Evolutionary conservation across 2,329 filamentous ascomycete genomes (phyloP).

Genomic region (Alternaria gaisen): DNA sequence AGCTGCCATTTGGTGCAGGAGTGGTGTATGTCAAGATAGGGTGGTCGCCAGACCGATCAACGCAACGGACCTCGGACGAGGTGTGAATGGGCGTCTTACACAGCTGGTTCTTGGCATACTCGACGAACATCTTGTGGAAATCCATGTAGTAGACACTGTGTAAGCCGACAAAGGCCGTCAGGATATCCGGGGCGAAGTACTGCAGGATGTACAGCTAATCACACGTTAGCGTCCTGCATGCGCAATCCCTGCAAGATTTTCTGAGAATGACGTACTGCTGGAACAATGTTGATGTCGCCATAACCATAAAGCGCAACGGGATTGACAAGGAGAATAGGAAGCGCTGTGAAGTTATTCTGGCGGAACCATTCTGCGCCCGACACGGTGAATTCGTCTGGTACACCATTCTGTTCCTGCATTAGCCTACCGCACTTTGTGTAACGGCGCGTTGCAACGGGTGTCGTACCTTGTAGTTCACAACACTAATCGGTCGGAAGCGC

Average conservation of each 20-base stretch:
- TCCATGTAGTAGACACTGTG: conserved; percentile 51
- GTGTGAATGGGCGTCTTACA: conserved; percentile 46
- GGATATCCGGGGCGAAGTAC: conserved; percentile 51
- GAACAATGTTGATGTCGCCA: conserved; percentile 49
- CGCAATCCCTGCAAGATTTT: conserved; percentile 31
- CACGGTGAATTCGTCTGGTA: conserved; percentile 47
- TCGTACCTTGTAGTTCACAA: conserved; percentile 47
- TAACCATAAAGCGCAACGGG: conserved; percentile 51
- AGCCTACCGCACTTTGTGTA: conserved; percentile 21
- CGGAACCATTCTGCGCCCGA: conserved; percentile 48
- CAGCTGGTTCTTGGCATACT: conserved; percentile 42
- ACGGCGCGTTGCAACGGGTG: conserved; percentile 13
- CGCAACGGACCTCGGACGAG: conserved; percentile 46
- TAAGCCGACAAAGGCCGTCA: conserved; percentile 48
- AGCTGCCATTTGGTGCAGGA: conserved; percentile 35
- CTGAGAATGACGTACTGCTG: conserved; percentile 44
- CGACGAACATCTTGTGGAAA: conserved; percentile 48
- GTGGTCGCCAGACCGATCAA: conserved; percentile 46
- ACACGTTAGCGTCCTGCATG: conserved; percentile 38
- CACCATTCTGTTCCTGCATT: conserved; percentile 44
- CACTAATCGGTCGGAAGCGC: conserved; percentile 44
- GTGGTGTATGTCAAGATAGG: conserved; percentile 46
- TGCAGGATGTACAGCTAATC: conserved; percentile 51
- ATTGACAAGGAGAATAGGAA: conserved; percentile 47
- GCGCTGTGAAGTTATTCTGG: conserved; percentile 47